Conservation (phyloP, 2,329 filamentous ascomycete genomes). For the Thelonectria blattea region DNA sequence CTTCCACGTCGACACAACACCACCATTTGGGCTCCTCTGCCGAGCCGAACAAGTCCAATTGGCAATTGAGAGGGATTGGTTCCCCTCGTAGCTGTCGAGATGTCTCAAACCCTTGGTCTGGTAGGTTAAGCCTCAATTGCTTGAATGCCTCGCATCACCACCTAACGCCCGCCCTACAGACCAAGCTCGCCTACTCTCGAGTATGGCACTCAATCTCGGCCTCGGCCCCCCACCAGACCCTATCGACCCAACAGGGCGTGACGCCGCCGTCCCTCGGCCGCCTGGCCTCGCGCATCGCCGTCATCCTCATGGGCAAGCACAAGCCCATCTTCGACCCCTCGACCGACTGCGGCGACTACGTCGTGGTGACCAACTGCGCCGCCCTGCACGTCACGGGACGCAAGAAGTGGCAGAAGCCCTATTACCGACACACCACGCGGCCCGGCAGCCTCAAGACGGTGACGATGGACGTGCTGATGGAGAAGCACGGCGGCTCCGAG, state of each 20-base stretch:
- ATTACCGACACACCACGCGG: conserved; percentile 92
- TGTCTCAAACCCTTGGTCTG: conserved; percentile 82
- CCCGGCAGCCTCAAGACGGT: conserved; percentile 87
- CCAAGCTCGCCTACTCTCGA: conserved; percentile 93
- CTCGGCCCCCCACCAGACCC: conserved; percentile 66
- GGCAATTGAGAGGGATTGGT: conserved; percentile 25
- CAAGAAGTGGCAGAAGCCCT: conserved; percentile 92
- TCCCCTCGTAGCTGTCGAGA: conserved; percentile 47
- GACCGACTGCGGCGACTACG: conserved; percentile 98
- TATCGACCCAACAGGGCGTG: conserved; percentile 62
- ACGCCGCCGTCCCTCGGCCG: conserved; percentile 85
- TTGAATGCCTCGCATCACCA: conserved; percentile 14
- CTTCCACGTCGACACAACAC: conserved; percentile 26
- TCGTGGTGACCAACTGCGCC: conserved; percentile 89
- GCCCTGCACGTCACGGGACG: conserved; percentile 87
- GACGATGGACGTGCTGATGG: conserved; percentile 94
- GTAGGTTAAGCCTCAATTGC: conserved; percentile 52
- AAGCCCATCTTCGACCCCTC: conserved; percentile 98
- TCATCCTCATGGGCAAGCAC: conserved; percentile 96
- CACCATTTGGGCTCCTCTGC: conserved; percentile 20
- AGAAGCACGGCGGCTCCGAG: conserved; percentile 91
- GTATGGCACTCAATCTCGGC: conserved; percentile 90
- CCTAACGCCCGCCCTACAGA: conserved; percentile 59
- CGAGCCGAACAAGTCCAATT: conserved; percentile 20
- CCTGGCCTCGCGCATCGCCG: conserved; percentile 84